Conservation (phyloP, 495 filamentous ascomycete genomes). For the Pseudevernia furfuracea region DNA sequence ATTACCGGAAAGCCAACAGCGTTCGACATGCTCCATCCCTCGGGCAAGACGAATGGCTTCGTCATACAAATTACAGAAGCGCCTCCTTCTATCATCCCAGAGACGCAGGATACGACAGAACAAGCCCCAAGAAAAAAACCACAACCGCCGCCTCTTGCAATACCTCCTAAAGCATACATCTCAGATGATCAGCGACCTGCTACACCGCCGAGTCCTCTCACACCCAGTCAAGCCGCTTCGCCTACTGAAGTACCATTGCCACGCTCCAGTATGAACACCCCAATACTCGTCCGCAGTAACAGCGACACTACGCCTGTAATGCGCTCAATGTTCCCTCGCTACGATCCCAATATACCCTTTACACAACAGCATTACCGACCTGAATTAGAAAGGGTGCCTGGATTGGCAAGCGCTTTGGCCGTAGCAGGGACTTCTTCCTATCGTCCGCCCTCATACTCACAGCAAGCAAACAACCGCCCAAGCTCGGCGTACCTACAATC, state of each 20-base stretch:
- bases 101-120: not conserved
- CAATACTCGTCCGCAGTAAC: constrained; percentile 17
- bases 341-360: constrained; percentile 62
- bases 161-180: constrained; percentile 21
- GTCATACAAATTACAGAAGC: constrained; percentile 25
- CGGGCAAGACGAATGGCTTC: constrained; percentile 17
- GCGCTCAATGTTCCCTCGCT: constrained; percentile 73
- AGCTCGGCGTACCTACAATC: constrained; percentile 5
- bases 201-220: constrained; percentile 10
- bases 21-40: constrained; percentile 24
- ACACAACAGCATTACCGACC: constrained; percentile 63
- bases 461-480: constrained; percentile 11
- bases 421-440: constrained; percentile 19
- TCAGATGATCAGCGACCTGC: constrained; percentile 10
- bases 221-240: constrained; percentile 11
- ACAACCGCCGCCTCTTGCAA: constrained; percentile 19
- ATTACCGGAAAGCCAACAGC: constrained; percentile 16
- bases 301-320: constrained; percentile 38
- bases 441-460: constrained; percentile 9
- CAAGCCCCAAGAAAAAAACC: constrained; percentile 4
- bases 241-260: constrained; percentile 18
- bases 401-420: constrained; percentile 17
- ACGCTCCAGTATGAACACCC: constrained; percentile 20
- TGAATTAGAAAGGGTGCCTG: constrained; percentile 15
- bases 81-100: not conserved